Evolutionary conservation across 1,139 yeast genomes (phyloP).

Genomic region (Suhomyces coccinellae): DNA sequence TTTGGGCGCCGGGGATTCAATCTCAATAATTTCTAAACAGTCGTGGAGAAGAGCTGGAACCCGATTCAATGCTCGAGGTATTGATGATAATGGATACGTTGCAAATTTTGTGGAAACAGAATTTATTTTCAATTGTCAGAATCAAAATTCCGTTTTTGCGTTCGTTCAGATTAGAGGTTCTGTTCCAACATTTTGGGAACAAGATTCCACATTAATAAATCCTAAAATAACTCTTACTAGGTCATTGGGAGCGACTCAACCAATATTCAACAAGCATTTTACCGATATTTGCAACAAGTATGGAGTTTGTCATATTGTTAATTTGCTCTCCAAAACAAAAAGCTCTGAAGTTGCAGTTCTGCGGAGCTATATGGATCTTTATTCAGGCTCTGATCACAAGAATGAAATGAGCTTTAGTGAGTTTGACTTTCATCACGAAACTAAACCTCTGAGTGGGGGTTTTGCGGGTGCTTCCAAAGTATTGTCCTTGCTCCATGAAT

Average conservation of each 20-base stretch:
- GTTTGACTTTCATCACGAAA: constrained; percentile 93
- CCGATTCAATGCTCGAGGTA: constrained; percentile 88
- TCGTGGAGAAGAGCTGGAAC: constrained; percentile 98
- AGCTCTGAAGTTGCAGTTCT: constrained; percentile 75
- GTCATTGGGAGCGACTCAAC: constrained; percentile 88
- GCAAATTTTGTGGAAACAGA: constrained; percentile 98
- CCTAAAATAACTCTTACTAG: constrained; percentile 88
- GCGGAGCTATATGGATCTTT: constrained; percentile 63
- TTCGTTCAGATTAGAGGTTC: constrained; percentile 91
- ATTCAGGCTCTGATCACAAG: constrained; percentile 38
- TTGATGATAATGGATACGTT: constrained; percentile 92
- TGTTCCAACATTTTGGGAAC: constrained; percentile 98
- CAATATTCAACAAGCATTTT: constrained; percentile 83
- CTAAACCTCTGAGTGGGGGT: constrained; percentile 70
- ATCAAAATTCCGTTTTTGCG: constrained; percentile 56
- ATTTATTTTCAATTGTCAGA: constrained; percentile 47
- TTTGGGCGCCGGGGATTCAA: constrained; percentile 54
- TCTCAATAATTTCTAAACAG: constrained; percentile 87
- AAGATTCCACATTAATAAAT: constrained; percentile 79
- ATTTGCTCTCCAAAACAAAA: constrained; percentile 72
- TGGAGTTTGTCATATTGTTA: constrained; percentile 85
- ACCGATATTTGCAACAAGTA: constrained; percentile 66
- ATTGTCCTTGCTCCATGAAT: constrained; percentile 60
- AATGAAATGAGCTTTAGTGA: constrained; percentile 66
- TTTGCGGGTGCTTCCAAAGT: constrained; percentile 80